These are phyloP conservation scores for Exserohilum rostratum DNA, from an alignment of 2,329 filamentous ascomycete genomes.

Conservation along the genomic window DNA sequence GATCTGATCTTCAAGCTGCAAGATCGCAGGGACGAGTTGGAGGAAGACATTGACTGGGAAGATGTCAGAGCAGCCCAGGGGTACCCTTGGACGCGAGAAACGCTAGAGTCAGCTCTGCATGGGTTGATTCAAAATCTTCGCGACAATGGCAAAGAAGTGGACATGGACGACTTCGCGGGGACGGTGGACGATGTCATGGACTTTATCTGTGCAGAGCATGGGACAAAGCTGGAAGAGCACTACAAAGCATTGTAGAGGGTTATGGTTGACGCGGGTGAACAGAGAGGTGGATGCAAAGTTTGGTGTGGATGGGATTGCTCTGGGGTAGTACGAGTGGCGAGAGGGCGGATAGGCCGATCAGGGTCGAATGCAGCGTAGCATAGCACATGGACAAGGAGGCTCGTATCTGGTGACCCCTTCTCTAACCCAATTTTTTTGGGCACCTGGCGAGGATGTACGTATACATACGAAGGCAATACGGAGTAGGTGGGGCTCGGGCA, in stretches of 20 bases:
- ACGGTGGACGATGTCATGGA: conserved; percentile 30
- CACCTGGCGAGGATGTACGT: neutral
- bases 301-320: neutral
- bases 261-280: neutral
- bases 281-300: neutral
- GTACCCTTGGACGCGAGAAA: conserved; percentile 23
- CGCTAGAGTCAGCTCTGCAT: conserved; percentile 29
- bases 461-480: conserved; percentile 4
- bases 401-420: neutral
- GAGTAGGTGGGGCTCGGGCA: conserved; percentile 4
- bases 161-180: conserved; percentile 6
- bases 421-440: neutral
- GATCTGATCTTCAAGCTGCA: conserved; percentile 48
- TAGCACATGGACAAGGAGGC: neutral
- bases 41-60: conserved; percentile 48
- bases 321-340: neutral
- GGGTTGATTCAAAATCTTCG: conserved; percentile 19
- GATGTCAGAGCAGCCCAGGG: conserved; percentile 7
- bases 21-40: conserved; percentile 18
- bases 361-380: neutral
- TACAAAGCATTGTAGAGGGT: conserved; percentile 1
- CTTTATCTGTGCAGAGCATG: conserved; percentile 20
- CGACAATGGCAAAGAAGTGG: conserved; percentile 8
- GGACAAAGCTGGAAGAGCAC: conserved; percentile 18
- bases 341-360: no score